phyloP scores from a whole-genome alignment of 805 yeast species.

The Candida silvicultrix region DNA sequence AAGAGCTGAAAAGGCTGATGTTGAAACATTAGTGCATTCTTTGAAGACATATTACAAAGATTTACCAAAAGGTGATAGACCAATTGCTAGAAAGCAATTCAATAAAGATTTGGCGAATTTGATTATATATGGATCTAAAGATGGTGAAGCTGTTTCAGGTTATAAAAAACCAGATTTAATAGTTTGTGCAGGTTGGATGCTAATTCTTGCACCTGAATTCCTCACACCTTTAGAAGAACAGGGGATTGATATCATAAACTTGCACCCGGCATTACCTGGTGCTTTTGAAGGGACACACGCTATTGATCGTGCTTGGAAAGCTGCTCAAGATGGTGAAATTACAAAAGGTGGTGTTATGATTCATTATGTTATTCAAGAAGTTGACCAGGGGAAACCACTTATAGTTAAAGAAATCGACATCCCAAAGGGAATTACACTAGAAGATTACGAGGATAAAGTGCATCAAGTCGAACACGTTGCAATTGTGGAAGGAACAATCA shows the following conservation, averaged over 20 bases:
- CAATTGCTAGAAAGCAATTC: constrained; percentile 58
- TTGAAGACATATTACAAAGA: constrained; percentile 70
- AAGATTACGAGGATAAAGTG: constrained; percentile 74
- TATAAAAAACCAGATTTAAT: constrained; percentile 69
- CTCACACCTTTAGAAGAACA: constrained; percentile 56
- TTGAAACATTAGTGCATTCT: constrained; percentile 69
- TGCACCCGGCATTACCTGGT: constrained; percentile 97
- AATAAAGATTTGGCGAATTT: constrained; percentile 72
- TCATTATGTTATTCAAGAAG: constrained; percentile 93
- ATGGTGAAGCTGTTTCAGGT: constrained; percentile 24
- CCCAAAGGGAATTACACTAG: constrained; percentile 66
- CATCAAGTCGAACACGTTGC: constrained; percentile 85
- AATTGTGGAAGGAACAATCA: constrained; percentile 83
- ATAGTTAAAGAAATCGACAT: constrained; percentile 75
- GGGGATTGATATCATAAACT: constrained; percentile 74
- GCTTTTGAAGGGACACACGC: constrained; percentile 97
- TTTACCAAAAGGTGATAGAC: constrained; percentile 64
- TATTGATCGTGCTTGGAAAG: constrained; percentile 92
- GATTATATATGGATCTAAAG: constrained; percentile 43
- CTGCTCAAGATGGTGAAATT: constrained; percentile 80
- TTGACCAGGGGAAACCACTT: constrained; percentile 88
- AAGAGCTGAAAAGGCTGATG: constrained; percentile 64
- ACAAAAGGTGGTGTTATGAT: constrained; percentile 90
- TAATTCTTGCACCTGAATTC: constrained; percentile 76
- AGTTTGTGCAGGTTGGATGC: constrained; percentile 99